Evolutionary conservation across 805 yeast genomes (phyloP), one percentile per base, ranked within the genome.

Genomic region (Sugiyamaella mastotermitis): DNA sequence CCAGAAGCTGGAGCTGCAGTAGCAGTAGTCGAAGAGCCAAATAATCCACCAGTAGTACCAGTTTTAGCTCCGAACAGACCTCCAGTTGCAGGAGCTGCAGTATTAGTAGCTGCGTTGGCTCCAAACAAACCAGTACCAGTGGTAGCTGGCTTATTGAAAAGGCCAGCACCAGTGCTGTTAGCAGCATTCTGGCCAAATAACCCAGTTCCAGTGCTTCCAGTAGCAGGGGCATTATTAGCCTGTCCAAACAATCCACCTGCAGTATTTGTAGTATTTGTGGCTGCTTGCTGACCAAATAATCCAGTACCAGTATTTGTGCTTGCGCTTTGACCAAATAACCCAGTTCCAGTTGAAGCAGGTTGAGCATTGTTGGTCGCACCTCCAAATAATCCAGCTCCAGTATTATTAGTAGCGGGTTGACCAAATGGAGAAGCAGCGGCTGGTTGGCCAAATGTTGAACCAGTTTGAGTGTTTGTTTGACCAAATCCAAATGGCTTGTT

Each of bases 121-220:
- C 72, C 73, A 49, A 69, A 69, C 28, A 67, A 40, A 1, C 72
- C 71, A 13, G 67, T 65, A 11, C 49, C 47, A 3, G 52, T 18
- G 17, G 35, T 30, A 9, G 37, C n/a, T 16, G 22, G 20, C 33
- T 30, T 13, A 21, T 13, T 21, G 11, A 7, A 6, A 30, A 5
- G 5, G 33, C 5, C 22, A n/a, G 33, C 18, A 10, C 11, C 26
- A 10, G 11, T 10, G 26, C 26, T 23, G 26, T 19, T 22, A 8
- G 30, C 41, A 9, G 42, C 37, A 11, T 40, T 31, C 25, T 48
- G 44, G 17, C 47, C 49, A 40, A 46, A 46, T 17, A 45, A 33
- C n/a, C 31, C 23, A 5, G 39, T 30, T 4, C 19, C 14, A n/a
- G 30, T 8, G 26, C 25, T 18, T 8, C 29, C 5, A 5, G 5